Conservation (phyloP, 768 basidiomycete species). For the Cystoderma amianthinum region DNA sequence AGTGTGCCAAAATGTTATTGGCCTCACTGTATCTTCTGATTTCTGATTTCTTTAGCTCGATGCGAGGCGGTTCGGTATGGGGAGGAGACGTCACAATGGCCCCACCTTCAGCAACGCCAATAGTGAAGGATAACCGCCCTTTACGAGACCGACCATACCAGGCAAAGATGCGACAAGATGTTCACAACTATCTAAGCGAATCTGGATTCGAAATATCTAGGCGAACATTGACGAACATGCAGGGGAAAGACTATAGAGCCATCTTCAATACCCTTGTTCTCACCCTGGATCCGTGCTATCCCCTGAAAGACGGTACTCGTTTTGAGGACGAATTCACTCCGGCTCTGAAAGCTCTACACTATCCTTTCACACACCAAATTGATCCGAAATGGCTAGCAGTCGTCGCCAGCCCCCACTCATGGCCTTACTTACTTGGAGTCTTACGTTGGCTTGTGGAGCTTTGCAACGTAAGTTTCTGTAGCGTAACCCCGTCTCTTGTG, state of each 20-base stretch:
- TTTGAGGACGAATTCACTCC: slow-evolving; percentile 81
- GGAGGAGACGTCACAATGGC: slow-evolving; percentile 41
- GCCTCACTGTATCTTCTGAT: neutral
- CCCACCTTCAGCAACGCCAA: slow-evolving; percentile 45
- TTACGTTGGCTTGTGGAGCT: slow-evolving; percentile 89
- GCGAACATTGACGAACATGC: slow-evolving; percentile 75
- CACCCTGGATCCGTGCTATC: slow-evolving; percentile 64
- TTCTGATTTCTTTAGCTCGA: slow-evolving; percentile 38
- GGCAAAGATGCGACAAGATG: slow-evolving; percentile 66
- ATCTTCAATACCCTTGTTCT: slow-evolving; percentile 77
- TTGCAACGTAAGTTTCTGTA: slow-evolving; percentile 53
- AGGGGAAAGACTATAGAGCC: slow-evolving; percentile 77
- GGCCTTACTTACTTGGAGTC: slow-evolving; percentile 86
- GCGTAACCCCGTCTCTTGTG: neutral
- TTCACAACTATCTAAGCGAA: slow-evolving; percentile 59
- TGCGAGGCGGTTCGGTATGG: slow-evolving; percentile 69
- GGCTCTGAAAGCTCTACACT: slow-evolving; percentile 67
- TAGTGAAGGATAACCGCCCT: slow-evolving; percentile 68
- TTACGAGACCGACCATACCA: slow-evolving; percentile 74
- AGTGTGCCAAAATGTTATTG: neutral
- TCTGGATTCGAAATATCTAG: slow-evolving; percentile 59
- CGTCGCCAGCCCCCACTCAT: slow-evolving; percentile 86
- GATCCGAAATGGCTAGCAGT: slow-evolving; percentile 85
- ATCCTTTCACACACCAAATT: slow-evolving; percentile 74
- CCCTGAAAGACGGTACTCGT: slow-evolving; percentile 34